Evolutionary conservation across 106 monocot species (phyloP).

Genomic region (Dioscorea dumetorum): DNA sequence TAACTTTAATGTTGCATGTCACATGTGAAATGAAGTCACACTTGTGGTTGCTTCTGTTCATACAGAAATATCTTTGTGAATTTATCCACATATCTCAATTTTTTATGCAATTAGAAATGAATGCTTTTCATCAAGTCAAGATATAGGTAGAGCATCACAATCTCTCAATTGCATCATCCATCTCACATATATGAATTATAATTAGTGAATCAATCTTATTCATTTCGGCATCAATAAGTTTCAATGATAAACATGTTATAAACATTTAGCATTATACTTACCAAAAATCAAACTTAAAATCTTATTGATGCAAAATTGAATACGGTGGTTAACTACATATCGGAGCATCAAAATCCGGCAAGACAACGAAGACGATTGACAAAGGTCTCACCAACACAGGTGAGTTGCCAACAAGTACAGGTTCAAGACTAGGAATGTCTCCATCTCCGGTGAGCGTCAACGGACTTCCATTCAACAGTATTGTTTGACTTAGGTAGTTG

Average conservation of each 20-base stretch:
- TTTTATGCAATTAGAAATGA: no score
- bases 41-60: background rate
- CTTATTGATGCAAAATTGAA: no score
- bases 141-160: no score
- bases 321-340: conserved; percentile 4
- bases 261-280: no score
- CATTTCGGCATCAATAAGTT: background rate
- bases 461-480: conserved; percentile 57
- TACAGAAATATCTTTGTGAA: background rate
- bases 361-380: conserved; percentile 58
- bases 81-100: background rate
- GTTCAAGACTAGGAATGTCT: conserved; percentile 42
- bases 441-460: conserved; percentile 49
- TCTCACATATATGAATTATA: background rate
- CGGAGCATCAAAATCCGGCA: conserved; percentile 55
- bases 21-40: background rate
- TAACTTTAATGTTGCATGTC: background rate
- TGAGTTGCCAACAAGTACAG: conserved; percentile 20
- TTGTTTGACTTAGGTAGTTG: conserved; percentile 23
- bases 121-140: no score
- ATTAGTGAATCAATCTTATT: background rate
- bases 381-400: conserved; percentile 37
- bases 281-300: no score
- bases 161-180: background rate
- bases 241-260: background rate